Base-by-base conservation (phyloP, 139 green algal genomes). In the Raphidocelis subcapitata region DNA sequence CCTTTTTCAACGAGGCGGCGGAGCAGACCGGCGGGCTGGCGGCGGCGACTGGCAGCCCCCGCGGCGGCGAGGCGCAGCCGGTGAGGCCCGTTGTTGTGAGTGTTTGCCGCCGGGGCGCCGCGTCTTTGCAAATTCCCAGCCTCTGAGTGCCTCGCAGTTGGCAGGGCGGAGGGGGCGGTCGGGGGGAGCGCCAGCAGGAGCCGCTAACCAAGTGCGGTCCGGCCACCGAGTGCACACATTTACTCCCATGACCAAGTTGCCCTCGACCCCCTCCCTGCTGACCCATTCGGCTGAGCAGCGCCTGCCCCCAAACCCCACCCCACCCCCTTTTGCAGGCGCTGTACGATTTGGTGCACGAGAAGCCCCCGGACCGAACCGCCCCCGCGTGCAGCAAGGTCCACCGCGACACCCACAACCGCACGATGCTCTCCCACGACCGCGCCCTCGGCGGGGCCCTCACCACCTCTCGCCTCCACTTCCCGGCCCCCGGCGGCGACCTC, bases 261-360 rank as follows among this genome's bases (percentile, higher is more conserved):
- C n/a, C n/a, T n/a, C n/a, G n/a, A n/a, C n/a, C n/a, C n/a, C n/a
- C n/a, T n/a, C n/a, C n/a, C n/a, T n/a, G n/a, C n/a, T n/a, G n/a
- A n/a, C n/a, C n/a, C n/a, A n/a, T n/a, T n/a, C n/a, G n/a, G n/a
- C n/a, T n/a, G n/a, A n/a, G n/a, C 24, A 28, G 10, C 16, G 12
- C 14, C n/a, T 69, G 8, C 12, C 23, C 21, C 20, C 29, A 26
- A 37, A 15, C 23, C 5, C 5, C 18, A 20, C 29, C n/a, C 29
- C 35, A 20, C 51, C 10, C 24, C 69, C 51, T 29, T 18, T 21
- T 72, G 72, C 81, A 89, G 73, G 80, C 85, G 33, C 74, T 94
- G 73, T 94, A 92, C 71, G 91, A 96, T 67, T 68, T 90, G 57
- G 86, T 96, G 49, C 93, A 87, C 81, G 86, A 92, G 73, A 89